These are phyloP conservation scores for Amyloporia xantha DNA, from an alignment of 768 basidiomycete genomes.

Conservation along the genomic window DNA sequence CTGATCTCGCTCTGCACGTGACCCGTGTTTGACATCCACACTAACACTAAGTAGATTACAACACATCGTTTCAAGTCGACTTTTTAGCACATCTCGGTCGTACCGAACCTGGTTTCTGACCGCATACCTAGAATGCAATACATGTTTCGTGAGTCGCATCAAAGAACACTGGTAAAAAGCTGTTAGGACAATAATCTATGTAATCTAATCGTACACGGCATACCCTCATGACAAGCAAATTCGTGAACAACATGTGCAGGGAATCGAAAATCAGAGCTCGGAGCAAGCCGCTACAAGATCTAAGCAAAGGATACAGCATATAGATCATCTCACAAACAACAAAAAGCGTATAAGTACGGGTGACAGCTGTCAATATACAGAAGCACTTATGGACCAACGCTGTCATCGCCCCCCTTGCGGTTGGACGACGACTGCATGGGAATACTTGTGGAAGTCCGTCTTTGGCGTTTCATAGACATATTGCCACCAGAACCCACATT, in stretches of 20 bases:
- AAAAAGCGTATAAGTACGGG: constrained; percentile 28
- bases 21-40: no score
- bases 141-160: neutral
- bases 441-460: constrained; percentile 64
- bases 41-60: no score
- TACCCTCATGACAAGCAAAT: constrained; percentile 10
- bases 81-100: no score
- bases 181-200: constrained; percentile 20
- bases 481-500: constrained; percentile 20
- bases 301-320: constrained; percentile 18
- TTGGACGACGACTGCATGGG: constrained; percentile 33
- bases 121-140: constrained; percentile 2
- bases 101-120: no score
- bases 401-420: constrained; percentile 19
- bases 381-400: constrained; percentile 14
- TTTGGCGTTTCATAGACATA: constrained; percentile 67
- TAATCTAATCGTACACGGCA: constrained; percentile 20
- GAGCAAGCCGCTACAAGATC: constrained; percentile 13
- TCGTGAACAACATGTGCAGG: constrained; percentile 4
- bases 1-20: no score
- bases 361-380: constrained; percentile 14
- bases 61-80: no score
- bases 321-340: constrained; percentile 16
- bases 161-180: neutral
- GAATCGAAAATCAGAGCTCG: constrained; percentile 3